Conservation (phyloP, 1,284 basidiomycete genomes). For the Ceratobasidium sp. region DNA sequence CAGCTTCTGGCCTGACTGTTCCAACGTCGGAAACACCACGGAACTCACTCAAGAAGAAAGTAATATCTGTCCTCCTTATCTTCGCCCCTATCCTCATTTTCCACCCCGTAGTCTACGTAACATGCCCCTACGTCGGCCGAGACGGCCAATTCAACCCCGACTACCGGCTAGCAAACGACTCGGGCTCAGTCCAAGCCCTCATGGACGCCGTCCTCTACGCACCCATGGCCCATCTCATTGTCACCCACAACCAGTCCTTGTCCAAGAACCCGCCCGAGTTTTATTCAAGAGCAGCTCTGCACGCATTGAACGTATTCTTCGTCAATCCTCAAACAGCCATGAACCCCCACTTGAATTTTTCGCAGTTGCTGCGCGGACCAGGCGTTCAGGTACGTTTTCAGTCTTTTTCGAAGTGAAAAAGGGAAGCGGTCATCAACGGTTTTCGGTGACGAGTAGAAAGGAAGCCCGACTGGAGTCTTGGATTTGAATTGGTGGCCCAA, state of each 20-base stretch:
- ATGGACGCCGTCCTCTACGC: conserved; percentile 50
- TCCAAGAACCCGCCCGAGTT: conserved; percentile 8
- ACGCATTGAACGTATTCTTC: conserved; percentile 44
- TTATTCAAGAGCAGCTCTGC: conserved; percentile 14
- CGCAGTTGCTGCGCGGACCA: conserved; percentile 50
- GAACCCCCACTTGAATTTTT: conserved; percentile 51
- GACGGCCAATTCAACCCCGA: conserved; percentile 52
- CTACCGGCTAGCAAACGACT: conserved; percentile 47
- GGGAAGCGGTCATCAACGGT: conserved; percentile 39
- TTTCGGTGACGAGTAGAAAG: conserved; percentile 1
- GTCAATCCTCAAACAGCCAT: conserved; percentile 48
- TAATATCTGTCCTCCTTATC: not conserved
- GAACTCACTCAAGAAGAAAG: conserved; percentile 42
- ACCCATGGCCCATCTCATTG: conserved; percentile 46
- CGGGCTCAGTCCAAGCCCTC: conserved; percentile 47
- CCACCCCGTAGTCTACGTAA: conserved; percentile 41
- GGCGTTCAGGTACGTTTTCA: conserved; percentile 33
- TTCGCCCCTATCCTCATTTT: not conserved
- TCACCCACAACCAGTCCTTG: conserved; percentile 42
- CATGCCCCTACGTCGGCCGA: conserved; percentile 45
- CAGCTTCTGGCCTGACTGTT: conserved; percentile 43
- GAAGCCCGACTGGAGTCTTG: conserved; percentile 44
- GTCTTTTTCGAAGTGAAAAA: conserved; percentile 39
- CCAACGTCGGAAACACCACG: conserved; percentile 43
- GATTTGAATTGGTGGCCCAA: conserved; percentile 46